Evolutionary conservation across 441 rosid genomes (phyloP).

Genomic region (Populus tomentosa): DNA sequence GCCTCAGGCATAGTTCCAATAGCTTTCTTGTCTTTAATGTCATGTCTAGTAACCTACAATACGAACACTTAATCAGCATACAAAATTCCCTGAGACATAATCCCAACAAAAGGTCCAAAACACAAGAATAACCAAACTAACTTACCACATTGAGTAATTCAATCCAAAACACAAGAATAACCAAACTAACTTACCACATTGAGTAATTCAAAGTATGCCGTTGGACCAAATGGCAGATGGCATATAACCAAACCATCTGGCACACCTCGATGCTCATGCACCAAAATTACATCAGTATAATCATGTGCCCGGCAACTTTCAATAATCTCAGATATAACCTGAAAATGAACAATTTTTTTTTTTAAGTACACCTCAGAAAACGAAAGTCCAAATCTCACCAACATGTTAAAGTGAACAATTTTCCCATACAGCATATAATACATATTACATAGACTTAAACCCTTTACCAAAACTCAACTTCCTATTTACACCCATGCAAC

Average conservation of each 20-base stretch:
- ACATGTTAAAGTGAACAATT: not conserved
- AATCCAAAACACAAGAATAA: no score
- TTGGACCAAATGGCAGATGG: conserved; percentile 95
- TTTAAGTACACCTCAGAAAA: not conserved
- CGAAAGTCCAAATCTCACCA: not conserved
- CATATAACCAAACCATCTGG: conserved; percentile 82
- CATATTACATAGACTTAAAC: not conserved
- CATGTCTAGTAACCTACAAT: conserved; percentile 87
- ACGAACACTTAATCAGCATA: conserved; percentile 8
- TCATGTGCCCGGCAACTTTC: conserved; percentile 86
- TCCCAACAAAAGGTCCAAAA: not conserved
- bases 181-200: no score
- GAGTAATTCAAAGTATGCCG: conserved; percentile 79
- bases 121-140: conserved; percentile 21
- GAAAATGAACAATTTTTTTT: conserved; percentile 18
- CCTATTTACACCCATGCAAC: not conserved
- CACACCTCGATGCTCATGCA: conserved; percentile 89
- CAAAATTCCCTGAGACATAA: conserved; percentile 3
- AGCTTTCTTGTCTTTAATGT: conserved; percentile 64
- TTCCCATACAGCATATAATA: not conserved
- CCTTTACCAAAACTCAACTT: not conserved
- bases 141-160: no score
- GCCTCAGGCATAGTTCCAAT: conserved; percentile 92
- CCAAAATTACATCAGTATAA: conserved; percentile 85
- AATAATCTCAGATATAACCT: conserved; percentile 89